phyloP scores from a whole-genome alignment of 2,329 filamentous ascomycete species.

The Teratosphaeria gauchensis region DNA sequence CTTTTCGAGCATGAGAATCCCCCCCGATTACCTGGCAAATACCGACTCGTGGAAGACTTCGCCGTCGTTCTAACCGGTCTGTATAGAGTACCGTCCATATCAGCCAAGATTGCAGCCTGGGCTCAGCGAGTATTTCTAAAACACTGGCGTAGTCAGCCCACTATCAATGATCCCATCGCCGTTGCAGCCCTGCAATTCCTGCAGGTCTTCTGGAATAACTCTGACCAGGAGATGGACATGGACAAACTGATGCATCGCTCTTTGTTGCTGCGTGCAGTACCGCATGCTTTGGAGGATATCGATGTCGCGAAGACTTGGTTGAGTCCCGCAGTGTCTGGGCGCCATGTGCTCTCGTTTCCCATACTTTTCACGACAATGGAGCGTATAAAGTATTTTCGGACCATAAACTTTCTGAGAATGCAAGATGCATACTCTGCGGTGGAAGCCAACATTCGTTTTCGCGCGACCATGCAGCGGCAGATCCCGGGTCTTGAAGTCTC shows the following conservation, averaged over 20 bases:
- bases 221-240: not conserved
- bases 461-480: constrained; percentile 2
- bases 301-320: constrained; percentile 67
- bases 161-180: not conserved
- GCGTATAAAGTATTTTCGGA: constrained; percentile 74
- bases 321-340: constrained; percentile 47
- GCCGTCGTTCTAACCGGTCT: not conserved
- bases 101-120: not conserved
- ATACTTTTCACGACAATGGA: constrained; percentile 67
- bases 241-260: constrained; percentile 27
- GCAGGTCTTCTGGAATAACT: not conserved
- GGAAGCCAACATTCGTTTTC: constrained; percentile 2
- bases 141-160: constrained; percentile 1
- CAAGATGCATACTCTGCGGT: constrained; percentile 3
- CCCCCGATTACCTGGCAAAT: not conserved
- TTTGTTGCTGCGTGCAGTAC: constrained; percentile 43
- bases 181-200: not conserved
- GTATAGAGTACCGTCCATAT: not conserved
- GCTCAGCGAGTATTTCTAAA: not conserved
- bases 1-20: not conserved
- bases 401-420: constrained; percentile 78
- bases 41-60: not conserved
- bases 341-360: constrained; percentile 70
- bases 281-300: constrained; percentile 64
- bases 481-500: constrained; percentile 11